Percentiles rank a stretch among this genome's conserved stretches.
Conservation (phyloP, 2,329 filamentous ascomycete genomes). For the Colletotrichum paranaense region DNA sequence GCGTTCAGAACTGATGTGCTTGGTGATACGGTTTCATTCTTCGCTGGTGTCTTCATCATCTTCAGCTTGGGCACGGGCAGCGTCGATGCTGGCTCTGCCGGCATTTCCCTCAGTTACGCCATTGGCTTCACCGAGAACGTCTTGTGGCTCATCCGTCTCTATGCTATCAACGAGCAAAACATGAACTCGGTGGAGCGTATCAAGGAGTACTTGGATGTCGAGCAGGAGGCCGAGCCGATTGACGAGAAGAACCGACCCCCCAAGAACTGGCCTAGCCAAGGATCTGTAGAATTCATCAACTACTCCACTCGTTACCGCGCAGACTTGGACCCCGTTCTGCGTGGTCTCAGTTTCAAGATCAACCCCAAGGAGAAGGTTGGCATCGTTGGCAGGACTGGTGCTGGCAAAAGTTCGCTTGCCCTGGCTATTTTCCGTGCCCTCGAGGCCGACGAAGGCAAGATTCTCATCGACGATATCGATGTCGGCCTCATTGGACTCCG, state of each 20-base stretch:
- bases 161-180: constrained; percentile 96
- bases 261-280: constrained; percentile 85
- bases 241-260: constrained; percentile 83
- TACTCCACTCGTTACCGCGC: constrained; percentile 91
- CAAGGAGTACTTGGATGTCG: constrained; percentile 96
- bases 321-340: constrained; percentile 89
- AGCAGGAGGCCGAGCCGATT: constrained; percentile 87
- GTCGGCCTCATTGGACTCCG: constrained; percentile 91
- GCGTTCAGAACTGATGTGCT: constrained; percentile 91
- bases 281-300: constrained; percentile 86
- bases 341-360: constrained; percentile 87
- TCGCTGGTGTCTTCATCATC: constrained; percentile 91
- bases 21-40: constrained; percentile 93
- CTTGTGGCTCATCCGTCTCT: constrained; percentile 93
- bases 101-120: constrained; percentile 94
- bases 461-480: constrained; percentile 91
- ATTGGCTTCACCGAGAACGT: constrained; percentile 98
- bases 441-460: constrained; percentile 90
- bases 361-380: constrained; percentile 90
- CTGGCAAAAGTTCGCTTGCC: constrained; percentile 95
- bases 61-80: constrained; percentile 74
- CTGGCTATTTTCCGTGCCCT: constrained; percentile 93
- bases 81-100: constrained; percentile 91
- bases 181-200: constrained; percentile 99
- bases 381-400: constrained; percentile 94